Percentiles rank a stretch among this genome's conserved stretches.
Conservation (phyloP, 2,329 filamentous ascomycete species). For the Penicillium sp. region DNA sequence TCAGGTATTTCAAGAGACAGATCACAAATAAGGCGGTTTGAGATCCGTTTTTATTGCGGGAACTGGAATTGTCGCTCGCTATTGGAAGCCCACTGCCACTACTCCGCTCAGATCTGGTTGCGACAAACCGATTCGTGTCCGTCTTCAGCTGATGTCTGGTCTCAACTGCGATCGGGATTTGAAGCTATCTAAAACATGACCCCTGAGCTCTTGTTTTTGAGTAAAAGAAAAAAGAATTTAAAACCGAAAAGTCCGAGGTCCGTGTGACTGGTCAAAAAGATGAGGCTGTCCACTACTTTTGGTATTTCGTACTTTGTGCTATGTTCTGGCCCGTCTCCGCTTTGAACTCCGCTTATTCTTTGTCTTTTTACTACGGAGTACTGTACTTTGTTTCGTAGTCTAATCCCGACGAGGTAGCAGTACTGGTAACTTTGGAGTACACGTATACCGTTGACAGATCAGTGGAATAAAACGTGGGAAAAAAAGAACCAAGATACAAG, state of each 20-base stretch:
- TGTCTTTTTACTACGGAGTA: not conserved
- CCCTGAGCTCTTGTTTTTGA: not conserved
- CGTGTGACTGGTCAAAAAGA: constrained; percentile 4
- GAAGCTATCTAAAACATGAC: not conserved
- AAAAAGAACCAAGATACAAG: no score
- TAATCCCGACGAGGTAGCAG: not conserved
- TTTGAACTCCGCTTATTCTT: constrained; percentile 7
- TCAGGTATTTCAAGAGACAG: not conserved
- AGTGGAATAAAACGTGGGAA: no score
- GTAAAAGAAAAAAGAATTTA: not conserved
- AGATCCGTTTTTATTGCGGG: not conserved
- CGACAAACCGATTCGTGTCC: not conserved
- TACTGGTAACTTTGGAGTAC: no score
- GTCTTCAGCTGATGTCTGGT: not conserved
- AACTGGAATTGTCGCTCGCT: not conserved
- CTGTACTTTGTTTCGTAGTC: not conserved
- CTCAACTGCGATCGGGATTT: not conserved
- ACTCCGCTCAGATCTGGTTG: constrained; percentile 1
- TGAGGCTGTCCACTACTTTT: not conserved
- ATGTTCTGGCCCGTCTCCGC: constrained; percentile 12
- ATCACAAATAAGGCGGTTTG: constrained; percentile 4
- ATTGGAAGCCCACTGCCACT: constrained; percentile 5
- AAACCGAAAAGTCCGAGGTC: not conserved
- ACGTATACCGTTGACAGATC: no score
- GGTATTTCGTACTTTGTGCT: not conserved